Evolutionary conservation across 306 rosid species (phyloP), one percentile per base, ranked within the genome.

Genomic region (Trifolium pratense): DNA sequence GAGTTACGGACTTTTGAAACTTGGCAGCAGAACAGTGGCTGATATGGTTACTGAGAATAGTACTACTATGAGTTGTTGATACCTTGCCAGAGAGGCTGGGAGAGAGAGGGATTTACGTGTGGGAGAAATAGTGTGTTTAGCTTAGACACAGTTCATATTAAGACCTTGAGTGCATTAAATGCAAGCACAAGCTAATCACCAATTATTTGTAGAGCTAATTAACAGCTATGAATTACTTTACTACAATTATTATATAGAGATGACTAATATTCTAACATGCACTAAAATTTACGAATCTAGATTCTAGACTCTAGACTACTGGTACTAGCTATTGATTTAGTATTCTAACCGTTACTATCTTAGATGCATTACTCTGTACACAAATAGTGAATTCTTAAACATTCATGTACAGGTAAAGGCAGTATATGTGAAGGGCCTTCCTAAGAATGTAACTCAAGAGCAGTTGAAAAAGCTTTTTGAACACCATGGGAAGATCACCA

Each of bases 401-500:
- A 23, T 67, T 48, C 23, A 45, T 76, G 51, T 45, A 48, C 88
- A 94, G 98, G 97, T 91, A 79, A 94, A 90, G 82, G 98, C 97
- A 11, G 91, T 94, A 21, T 91, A 94, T 34, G 97, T 94, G 78
- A 94, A 94, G 83, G 86, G 91, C 83, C 80, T 94, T 45, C 98
- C 98, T 1, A 87, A 84, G 85, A 85, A 83, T 86, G 91, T 91
- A n/a, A 91, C 97, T 26, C 97, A 91, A 84, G 97, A 89, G 74
- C 91, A 94, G 80, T 55, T 94, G 80, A 91, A 86, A 88, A 81
- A 85, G 83, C 90, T 88, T 67, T 94, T 94, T 83, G 98, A 94
- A 70, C 97, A 85, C 70, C 97, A 91, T 74, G 98, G 98, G 70
- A 94, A 89, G 83, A 91, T 91, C 65, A 89, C 86, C n/a, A 94